Evolutionary conservation across 768 basidiomycete genomes (phyloP).

Genomic region (Amanita brunnescens): DNA sequence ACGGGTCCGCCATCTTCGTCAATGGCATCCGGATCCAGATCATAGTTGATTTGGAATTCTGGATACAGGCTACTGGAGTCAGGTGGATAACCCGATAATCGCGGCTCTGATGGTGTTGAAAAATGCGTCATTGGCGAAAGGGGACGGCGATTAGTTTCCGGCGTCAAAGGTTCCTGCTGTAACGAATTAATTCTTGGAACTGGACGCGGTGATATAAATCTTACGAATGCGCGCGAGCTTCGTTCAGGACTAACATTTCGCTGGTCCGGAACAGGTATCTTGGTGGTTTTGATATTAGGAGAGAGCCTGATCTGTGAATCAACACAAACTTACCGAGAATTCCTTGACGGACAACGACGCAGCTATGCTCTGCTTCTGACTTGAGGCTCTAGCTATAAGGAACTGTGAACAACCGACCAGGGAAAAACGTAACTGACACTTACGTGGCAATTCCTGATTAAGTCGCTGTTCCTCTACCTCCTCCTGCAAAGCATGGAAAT

Average conservation of each 20-base stretch:
- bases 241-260: slow-evolving; percentile 23
- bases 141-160: slow-evolving; percentile 37
- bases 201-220: slow-evolving; percentile 1
- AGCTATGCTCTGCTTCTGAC: slow-evolving; percentile 19
- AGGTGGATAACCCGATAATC: background rate
- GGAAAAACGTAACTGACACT: background rate
- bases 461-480: slow-evolving; percentile 71
- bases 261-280: slow-evolving; percentile 12
- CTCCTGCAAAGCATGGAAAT: slow-evolving; percentile 56
- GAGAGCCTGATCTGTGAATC: background rate
- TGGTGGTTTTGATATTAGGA: background rate
- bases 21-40: slow-evolving; percentile 30
- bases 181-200: background rate
- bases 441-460: slow-evolving; percentile 13
- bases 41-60: slow-evolving; percentile 29
- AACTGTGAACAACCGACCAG: background rate
- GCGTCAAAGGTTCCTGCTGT: slow-evolving; percentile 33
- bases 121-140: slow-evolving; percentile 31
- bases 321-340: slow-evolving; percentile 1
- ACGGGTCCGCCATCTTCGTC: slow-evolving; percentile 22
- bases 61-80: slow-evolving; percentile 17
- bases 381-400: background rate
- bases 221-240: slow-evolving; percentile 16
- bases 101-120: slow-evolving; percentile 22
- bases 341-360: slow-evolving; percentile 1